Evolutionary conservation across 192 early-diverging fungal species (phyloP).

Genomic region (Coemansia sp.): DNA sequence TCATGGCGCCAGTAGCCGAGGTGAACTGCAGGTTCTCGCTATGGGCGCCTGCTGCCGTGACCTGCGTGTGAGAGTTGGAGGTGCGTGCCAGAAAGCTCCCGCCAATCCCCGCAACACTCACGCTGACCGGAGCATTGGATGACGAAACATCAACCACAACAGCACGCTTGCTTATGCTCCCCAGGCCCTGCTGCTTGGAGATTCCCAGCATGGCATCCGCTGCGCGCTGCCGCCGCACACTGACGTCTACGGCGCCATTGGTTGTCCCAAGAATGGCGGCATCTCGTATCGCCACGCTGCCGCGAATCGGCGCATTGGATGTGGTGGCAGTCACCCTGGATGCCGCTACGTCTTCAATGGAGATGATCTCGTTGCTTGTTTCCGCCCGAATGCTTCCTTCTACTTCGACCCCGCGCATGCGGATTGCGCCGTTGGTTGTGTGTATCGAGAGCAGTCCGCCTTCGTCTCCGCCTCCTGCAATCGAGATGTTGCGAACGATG

Average conservation of each 20-base stretch:
- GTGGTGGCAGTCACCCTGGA: conserved; percentile 1
- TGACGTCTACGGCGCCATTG: conserved; percentile 17
- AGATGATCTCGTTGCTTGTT: conserved; percentile 14
- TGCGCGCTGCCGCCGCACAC: too few relatives aligned
- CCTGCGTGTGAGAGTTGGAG: conserved; percentile 19
- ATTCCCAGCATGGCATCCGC: too few relatives aligned
- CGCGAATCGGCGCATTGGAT: conserved; percentile 25
- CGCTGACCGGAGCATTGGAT: conserved; percentile 16
- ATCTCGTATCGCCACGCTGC: background rate
- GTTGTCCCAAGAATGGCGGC: background rate
- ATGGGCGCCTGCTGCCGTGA: conserved; percentile 10
- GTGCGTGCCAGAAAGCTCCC: conserved; percentile 33
- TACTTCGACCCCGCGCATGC: background rate
- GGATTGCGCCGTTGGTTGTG: conserved; percentile 18
- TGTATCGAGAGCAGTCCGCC: conserved; percentile 8
- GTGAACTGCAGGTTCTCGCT: conserved; percentile 2
- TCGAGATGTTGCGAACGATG: conserved; percentile 16
- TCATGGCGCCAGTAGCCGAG: background rate
- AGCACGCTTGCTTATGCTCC: too few relatives aligned
- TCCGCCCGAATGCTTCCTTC: background rate
- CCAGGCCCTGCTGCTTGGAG: too few relatives aligned
- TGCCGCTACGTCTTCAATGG: background rate
- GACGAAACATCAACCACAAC: conserved; percentile 7
- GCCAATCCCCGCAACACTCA: conserved; percentile 6
- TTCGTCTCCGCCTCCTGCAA: background rate